phyloP scores from a whole-genome alignment of 2,329 filamentous ascomycete species.

The Tolypocladium sp. region DNA sequence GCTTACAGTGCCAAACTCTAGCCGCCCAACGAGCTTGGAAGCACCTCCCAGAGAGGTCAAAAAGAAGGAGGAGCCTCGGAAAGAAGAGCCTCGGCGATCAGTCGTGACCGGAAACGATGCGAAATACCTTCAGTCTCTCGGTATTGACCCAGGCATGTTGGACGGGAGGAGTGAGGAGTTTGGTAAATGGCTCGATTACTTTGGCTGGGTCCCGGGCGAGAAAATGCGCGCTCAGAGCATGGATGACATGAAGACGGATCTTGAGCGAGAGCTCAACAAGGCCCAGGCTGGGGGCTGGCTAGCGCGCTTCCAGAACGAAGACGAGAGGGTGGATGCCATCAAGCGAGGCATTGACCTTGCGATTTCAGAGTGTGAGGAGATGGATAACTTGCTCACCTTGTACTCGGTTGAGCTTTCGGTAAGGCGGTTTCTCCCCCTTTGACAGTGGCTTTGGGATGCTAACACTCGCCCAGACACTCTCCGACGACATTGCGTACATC shows the following conservation, averaged over 20 bases:
- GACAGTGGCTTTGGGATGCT: not conserved
- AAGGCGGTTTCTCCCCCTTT: constrained; percentile 25
- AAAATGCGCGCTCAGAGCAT: constrained; percentile 66
- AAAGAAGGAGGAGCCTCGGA: constrained; percentile 15
- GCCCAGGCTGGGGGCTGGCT: constrained; percentile 92
- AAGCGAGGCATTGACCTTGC: constrained; percentile 78
- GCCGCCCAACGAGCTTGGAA: constrained; percentile 25
- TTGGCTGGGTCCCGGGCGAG: constrained; percentile 76
- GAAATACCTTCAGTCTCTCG: constrained; percentile 69
- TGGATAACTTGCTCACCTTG: constrained; percentile 86
- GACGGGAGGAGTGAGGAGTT: constrained; percentile 73
- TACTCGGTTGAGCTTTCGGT: constrained; percentile 92
- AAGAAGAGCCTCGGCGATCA: constrained; percentile 48
- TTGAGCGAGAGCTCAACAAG: constrained; percentile 80
- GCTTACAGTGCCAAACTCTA: constrained; percentile 40
- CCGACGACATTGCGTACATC: constrained; percentile 93
- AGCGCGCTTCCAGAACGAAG: constrained; percentile 73
- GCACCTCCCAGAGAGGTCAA: constrained; percentile 22
- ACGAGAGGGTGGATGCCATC: constrained; percentile 81
- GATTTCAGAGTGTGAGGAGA: constrained; percentile 91
- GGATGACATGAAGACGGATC: constrained; percentile 71
- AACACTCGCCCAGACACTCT: constrained; percentile 57
- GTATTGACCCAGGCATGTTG: constrained; percentile 68
- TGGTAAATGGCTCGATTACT: constrained; percentile 71
- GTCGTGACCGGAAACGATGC: constrained; percentile 64